Evolutionary conservation across 305 asterid genomes (phyloP).

Genomic region (Ilex paraguariensis): DNA sequence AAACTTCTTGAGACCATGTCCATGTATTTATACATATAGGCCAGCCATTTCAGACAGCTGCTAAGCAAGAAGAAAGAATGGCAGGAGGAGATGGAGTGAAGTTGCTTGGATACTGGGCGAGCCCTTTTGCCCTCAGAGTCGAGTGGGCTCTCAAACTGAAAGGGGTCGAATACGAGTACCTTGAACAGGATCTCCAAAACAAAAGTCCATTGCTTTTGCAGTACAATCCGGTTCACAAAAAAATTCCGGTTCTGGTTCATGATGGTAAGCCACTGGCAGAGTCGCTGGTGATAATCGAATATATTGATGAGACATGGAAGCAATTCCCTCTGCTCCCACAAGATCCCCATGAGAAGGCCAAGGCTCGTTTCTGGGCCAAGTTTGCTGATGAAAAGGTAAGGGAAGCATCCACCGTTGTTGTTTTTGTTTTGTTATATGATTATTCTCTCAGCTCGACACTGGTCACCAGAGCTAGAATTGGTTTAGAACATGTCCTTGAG

Average conservation of each 20-base stretch:
- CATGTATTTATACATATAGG: no score
- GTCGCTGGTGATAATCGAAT: constrained; percentile 1
- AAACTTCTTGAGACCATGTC: no score
- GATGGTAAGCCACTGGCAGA: constrained; percentile 22
- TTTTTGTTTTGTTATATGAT: no score
- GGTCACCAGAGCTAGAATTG: no score
- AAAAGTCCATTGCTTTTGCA: constrained; percentile 26
- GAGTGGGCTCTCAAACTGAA: not conserved
- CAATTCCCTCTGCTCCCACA: not conserved
- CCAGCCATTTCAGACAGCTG: no score
- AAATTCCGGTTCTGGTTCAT: not conserved
- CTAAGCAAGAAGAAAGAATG: no score
- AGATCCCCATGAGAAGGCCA: not conserved
- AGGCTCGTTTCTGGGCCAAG: not conserved
- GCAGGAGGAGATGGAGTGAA: no score
- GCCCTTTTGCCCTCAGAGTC: constrained; percentile 23
- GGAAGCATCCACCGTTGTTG: no score
- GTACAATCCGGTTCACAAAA: constrained; percentile 16
- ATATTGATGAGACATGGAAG: not conserved
- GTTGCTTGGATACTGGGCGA: constrained; percentile 20
- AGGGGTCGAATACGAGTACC: no score
- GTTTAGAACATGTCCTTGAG: no score
- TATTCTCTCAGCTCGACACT: no score
- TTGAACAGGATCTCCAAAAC: constrained; percentile 11
- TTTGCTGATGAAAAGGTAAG: not conserved